These are phyloP conservation scores for Colletotrichum sp. DNA, from an alignment of 2,329 filamentous ascomycete species.

Conservation along the genomic window DNA sequence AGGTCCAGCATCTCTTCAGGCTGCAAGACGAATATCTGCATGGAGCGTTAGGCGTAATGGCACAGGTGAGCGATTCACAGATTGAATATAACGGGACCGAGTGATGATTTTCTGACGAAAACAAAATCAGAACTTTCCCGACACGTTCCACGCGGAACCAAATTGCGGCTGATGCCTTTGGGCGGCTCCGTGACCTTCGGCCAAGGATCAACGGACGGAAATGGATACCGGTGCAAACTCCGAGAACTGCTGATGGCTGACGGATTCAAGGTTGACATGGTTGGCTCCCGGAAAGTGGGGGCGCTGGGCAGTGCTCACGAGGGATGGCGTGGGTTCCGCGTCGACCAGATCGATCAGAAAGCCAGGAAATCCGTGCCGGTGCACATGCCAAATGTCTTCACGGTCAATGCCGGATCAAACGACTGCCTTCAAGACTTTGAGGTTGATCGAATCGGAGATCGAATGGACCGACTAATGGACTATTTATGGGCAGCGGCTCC, in stretches of 20 bases:
- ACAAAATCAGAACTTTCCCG: accelerated
- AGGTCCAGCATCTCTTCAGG: not conserved
- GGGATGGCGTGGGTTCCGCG: conserved; percentile 38
- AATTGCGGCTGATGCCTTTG: conserved; percentile 37
- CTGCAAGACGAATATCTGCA: not conserved
- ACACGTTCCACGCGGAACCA: not conserved
- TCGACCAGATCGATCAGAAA: conserved; percentile 36
- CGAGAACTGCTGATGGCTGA: conserved; percentile 33
- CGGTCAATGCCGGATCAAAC: conserved; percentile 45
- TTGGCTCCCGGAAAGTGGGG: conserved; percentile 39
- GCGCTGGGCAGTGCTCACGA: conserved; percentile 42
- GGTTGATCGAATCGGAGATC: conserved; percentile 24
- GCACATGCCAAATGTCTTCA: conserved; percentile 39
- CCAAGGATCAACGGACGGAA: conserved; percentile 33
- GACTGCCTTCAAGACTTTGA: conserved; percentile 38
- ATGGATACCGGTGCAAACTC: conserved; percentile 41
- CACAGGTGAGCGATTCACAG: not conserved
- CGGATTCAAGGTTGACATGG: conserved; percentile 39
- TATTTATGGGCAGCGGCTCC: not conserved
- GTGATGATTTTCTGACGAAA: not conserved
- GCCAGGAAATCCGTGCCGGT: conserved; percentile 30
- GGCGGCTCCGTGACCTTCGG: conserved; percentile 44
- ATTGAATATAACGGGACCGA: not conserved
- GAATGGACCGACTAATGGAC: not conserved
- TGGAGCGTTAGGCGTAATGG: not conserved